These are phyloP conservation scores for Eucalyptus sideroxylon DNA, from an alignment of 345 rosid species.

Conservation along the genomic window DNA sequence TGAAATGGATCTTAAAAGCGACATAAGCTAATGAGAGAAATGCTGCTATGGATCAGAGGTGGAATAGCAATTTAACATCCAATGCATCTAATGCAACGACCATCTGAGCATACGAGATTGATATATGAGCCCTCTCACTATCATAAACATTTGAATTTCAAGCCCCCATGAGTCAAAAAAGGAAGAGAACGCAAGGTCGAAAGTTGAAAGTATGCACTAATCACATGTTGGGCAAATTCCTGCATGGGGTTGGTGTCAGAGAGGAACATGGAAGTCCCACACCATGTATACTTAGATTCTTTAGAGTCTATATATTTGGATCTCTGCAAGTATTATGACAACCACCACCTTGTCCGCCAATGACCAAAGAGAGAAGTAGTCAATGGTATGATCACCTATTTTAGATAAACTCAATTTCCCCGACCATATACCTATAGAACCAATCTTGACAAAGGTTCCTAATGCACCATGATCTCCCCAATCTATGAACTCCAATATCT, in stretches of 20 bases:
- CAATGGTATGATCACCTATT: background rate
- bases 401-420: background rate
- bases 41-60: background rate
- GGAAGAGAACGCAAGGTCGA: background rate
- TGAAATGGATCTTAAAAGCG: background rate
- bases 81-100: background rate
- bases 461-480: slow-evolving; percentile 81
- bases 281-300: background rate
- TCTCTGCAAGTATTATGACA: background rate
- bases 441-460: slow-evolving; percentile 74
- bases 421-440: slow-evolving; percentile 57
- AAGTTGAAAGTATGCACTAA: background rate
- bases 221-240: background rate
- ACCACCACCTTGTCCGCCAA: background rate
- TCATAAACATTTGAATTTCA: background rate
- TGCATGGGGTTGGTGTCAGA: background rate
- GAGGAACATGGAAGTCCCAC: background rate
- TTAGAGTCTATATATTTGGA: background rate
- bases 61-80: background rate
- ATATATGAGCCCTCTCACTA: background rate
- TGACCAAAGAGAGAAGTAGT: background rate
- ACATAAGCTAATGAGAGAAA: background rate
- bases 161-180: background rate
- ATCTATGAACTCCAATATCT: slow-evolving; percentile 90
- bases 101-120: background rate